Conservation (phyloP, 2,329 filamentous ascomycete species). For the Epichloe gansuensis region DNA sequence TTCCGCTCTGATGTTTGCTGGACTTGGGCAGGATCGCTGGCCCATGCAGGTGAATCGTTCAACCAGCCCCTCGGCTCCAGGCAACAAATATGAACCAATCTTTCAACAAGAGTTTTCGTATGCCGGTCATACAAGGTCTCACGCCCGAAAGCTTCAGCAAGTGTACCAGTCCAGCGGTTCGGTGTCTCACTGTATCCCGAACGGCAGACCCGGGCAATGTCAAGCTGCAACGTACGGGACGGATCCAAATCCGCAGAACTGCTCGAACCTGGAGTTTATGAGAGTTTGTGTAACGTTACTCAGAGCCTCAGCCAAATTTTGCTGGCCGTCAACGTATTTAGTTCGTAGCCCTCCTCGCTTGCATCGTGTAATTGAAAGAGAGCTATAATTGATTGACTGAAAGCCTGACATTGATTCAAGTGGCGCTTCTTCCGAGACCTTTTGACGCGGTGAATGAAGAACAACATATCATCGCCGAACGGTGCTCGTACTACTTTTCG, state of each 20-base stretch:
- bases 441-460: background rate
- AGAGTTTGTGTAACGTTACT: constrained; percentile 3
- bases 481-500: background rate
- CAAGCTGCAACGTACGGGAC: background rate
- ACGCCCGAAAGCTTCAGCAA: constrained; percentile 1
- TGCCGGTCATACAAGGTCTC: constrained; percentile 1
- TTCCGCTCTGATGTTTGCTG: background rate
- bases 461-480: background rate
- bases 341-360: background rate
- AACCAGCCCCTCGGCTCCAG: background rate
- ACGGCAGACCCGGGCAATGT: background rate
- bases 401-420: background rate
- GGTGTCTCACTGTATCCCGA: constrained; percentile 4
- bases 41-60: background rate
- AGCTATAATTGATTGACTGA: background rate
- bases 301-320: background rate
- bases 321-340: background rate
- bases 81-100: background rate
- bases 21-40: background rate
- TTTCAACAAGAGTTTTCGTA: background rate
- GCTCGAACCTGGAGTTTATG: background rate
- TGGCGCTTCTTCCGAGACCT: constrained; percentile 1
- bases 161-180: constrained; percentile 3
- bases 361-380: background rate
- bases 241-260: background rate